Conservation (phyloP, 1,284 basidiomycete species). For the Ustilago loliicola region DNA sequence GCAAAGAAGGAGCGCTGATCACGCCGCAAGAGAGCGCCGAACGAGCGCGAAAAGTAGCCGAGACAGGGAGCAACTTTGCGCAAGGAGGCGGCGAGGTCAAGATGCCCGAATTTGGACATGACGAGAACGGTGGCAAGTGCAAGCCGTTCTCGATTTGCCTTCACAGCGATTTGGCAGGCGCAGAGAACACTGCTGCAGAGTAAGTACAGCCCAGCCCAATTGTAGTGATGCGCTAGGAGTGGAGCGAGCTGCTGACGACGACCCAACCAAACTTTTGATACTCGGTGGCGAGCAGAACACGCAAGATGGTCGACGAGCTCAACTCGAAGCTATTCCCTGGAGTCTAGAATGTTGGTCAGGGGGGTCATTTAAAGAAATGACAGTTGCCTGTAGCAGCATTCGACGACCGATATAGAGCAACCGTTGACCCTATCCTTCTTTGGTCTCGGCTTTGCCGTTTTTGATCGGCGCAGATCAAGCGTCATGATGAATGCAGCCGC, state of each 20-base stretch:
- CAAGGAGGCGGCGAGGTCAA: slow-evolving; percentile 28
- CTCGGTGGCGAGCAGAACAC: slow-evolving; percentile 9
- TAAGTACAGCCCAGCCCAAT: slow-evolving; percentile 3
- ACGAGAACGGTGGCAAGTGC: slow-evolving; percentile 20
- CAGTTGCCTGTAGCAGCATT: neutral
- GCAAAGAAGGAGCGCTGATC: slow-evolving; percentile 34
- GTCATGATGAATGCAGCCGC: too few relatives aligned
- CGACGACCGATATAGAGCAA: too few relatives aligned
- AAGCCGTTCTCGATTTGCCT: slow-evolving; percentile 46
- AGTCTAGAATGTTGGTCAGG: slow-evolving; percentile 5
- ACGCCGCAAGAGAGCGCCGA: slow-evolving; percentile 40
- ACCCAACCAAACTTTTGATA: neutral
- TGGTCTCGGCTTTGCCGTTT: too few relatives aligned
- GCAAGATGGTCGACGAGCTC: slow-evolving; percentile 32
- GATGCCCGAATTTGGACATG: slow-evolving; percentile 30
- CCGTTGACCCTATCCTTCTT: too few relatives aligned
- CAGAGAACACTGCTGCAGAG: slow-evolving; percentile 20
- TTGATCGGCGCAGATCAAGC: too few relatives aligned
- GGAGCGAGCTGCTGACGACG: neutral
- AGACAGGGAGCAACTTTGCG: slow-evolving; percentile 31
- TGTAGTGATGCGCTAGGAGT: neutral
- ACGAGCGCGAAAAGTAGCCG: slow-evolving; percentile 27
- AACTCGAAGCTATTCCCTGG: slow-evolving; percentile 32
- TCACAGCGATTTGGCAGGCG: slow-evolving; percentile 36
- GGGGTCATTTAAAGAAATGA: neutral